Evolutionary conservation across 768 basidiomycete genomes (phyloP).

Genomic region (Podaxis carcinomalis): DNA sequence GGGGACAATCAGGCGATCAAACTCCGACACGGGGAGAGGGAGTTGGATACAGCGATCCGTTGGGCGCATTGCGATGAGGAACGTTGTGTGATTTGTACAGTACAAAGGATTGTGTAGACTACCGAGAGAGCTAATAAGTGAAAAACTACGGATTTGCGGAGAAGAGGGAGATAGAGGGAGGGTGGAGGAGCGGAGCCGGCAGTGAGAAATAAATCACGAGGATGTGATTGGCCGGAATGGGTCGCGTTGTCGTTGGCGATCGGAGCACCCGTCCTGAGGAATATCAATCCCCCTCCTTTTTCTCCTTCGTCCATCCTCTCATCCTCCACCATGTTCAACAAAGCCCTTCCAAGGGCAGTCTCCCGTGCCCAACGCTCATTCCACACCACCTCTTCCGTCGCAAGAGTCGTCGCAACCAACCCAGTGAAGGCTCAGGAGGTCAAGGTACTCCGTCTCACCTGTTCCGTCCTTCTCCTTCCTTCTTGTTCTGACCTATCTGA

Average conservation of each 20-base stretch:
- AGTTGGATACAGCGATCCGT: slow-evolving; percentile 33
- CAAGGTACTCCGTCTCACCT: slow-evolving; percentile 43
- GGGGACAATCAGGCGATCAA: slow-evolving; percentile 23
- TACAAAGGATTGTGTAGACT: slow-evolving; percentile 14
- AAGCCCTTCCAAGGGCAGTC: slow-evolving; percentile 52
- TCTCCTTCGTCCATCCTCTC: slow-evolving; percentile 18
- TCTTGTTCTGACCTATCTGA: slow-evolving; percentile 15
- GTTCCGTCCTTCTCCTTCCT: slow-evolving; percentile 9
- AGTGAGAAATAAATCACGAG: slow-evolving; percentile 31
- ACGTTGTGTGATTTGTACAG: slow-evolving; percentile 12
- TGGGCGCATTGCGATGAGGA: slow-evolving; percentile 32
- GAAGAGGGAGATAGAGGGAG: neutral
- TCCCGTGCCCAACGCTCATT: slow-evolving; percentile 54
- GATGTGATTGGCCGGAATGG: slow-evolving; percentile 37
- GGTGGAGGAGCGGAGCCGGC: slow-evolving; percentile 4
- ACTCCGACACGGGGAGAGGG: slow-evolving; percentile 18
- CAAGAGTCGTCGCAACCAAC: slow-evolving; percentile 63
- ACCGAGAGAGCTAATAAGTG: neutral
- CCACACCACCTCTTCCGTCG: slow-evolving; percentile 55
- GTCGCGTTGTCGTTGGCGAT: slow-evolving; percentile 24
- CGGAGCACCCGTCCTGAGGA: slow-evolving; percentile 16
- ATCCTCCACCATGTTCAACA: slow-evolving; percentile 55
- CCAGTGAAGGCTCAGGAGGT: slow-evolving; percentile 81
- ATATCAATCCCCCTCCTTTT: slow-evolving; percentile 12
- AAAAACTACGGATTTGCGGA: neutral